Percentiles rank a stretch among this genome's conserved stretches.
Evolutionary conservation across 768 basidiomycete species (phyloP).

Genomic region (Pleurotus ostreatus): DNA sequence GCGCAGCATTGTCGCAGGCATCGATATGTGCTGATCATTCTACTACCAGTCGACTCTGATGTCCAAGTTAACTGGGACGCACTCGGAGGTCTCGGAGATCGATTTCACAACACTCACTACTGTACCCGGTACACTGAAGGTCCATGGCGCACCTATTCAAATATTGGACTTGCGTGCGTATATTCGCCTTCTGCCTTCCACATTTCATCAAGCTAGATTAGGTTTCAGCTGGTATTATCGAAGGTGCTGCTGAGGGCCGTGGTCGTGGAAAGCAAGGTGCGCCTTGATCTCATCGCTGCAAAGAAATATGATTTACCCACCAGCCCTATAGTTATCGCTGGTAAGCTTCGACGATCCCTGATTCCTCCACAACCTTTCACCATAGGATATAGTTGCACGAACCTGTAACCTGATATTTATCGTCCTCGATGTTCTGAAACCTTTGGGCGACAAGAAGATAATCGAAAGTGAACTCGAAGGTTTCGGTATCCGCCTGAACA

Average conservation of each 20-base stretch:
- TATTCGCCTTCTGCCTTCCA: conserved; percentile 11
- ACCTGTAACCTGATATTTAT: conserved; percentile 99
- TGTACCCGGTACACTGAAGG: conserved; percentile 90
- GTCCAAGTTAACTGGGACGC: conserved; percentile 95
- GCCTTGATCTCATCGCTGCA: conserved; percentile 19
- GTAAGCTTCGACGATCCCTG: conserved; percentile 35
- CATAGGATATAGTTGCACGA: conserved; percentile 67
- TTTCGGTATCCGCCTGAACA: conserved; percentile 97
- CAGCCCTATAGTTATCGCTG: conserved; percentile 60
- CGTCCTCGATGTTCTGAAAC: conserved; percentile 96
- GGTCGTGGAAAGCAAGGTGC: conserved; percentile 92
- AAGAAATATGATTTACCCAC: background rate
- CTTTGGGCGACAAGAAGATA: conserved; percentile 90
- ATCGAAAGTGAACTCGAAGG: conserved; percentile 94
- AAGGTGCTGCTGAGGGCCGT: conserved; percentile 94
- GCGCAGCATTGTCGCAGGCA: conserved; percentile 4
- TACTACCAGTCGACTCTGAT: conserved; percentile 78
- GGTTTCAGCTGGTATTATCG: conserved; percentile 86
- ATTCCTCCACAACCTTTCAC: background rate
- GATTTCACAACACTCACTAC: conserved; percentile 97
- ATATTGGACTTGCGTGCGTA: conserved; percentile 83
- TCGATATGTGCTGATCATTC: conserved; percentile 5
- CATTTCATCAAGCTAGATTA: conserved; percentile 14
- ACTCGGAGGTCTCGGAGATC: conserved; percentile 93
- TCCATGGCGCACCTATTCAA: conserved; percentile 95